phyloP scores from a whole-genome alignment of 345 rosid species.

The Gossypium longicalyx region DNA sequence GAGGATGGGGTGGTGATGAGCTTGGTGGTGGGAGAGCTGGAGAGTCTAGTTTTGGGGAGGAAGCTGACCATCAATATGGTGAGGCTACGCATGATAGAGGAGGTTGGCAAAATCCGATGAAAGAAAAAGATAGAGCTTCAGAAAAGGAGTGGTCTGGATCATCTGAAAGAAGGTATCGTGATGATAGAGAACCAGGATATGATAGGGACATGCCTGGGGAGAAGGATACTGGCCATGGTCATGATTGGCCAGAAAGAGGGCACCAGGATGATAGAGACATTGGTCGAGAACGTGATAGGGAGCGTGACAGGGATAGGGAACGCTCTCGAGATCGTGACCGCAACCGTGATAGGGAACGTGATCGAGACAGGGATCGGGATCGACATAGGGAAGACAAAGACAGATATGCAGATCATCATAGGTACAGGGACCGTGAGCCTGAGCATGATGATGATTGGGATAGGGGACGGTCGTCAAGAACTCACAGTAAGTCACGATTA shows the following conservation, averaged over 20 bases:
- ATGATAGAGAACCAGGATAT: conserved; percentile 9
- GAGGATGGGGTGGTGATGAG: conserved; percentile 14
- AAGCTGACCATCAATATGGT: conserved; percentile 4
- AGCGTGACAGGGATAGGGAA: conserved; percentile 8
- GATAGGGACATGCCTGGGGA: background rate
- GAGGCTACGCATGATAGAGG: conserved; percentile 10
- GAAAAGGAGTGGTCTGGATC: conserved; percentile 11
- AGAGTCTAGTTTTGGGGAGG: conserved; percentile 10
- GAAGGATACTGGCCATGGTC: background rate
- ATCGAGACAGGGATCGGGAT: conserved; percentile 2
- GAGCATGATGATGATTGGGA: conserved; percentile 1
- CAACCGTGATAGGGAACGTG: background rate
- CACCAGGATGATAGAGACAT: conserved; percentile 1
- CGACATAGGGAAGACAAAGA: conserved; percentile 8
- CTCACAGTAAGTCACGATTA: conserved; percentile 1
- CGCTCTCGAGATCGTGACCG: conserved; percentile 6
- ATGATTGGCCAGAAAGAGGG: conserved; percentile 5
- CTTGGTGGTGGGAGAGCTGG: conserved; percentile 14
- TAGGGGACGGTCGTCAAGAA: background rate
- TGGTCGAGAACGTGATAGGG: conserved; percentile 15
- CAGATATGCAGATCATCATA: conserved; percentile 7
- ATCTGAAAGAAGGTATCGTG: conserved; percentile 8
- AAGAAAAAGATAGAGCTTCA: conserved; percentile 4
- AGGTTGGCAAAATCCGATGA: background rate
- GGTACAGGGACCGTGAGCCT: background rate